Conservation (phyloP, 805 yeast species). For the Wickerhamomyces rabaulensis region DNA sequence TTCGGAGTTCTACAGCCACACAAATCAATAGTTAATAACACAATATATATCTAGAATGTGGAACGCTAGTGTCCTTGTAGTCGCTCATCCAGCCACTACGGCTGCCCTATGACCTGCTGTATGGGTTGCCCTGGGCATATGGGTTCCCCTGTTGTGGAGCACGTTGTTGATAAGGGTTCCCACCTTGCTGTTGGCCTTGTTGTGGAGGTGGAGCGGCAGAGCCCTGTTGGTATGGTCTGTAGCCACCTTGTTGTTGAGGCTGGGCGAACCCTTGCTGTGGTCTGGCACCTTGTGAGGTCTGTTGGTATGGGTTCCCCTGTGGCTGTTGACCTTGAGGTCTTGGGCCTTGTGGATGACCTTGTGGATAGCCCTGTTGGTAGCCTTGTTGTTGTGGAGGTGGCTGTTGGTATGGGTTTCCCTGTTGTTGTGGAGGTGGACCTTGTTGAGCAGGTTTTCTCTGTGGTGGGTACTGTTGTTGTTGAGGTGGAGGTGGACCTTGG, state of each 20-base stretch:
- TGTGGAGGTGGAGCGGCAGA: constrained; percentile 9
- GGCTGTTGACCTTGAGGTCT: neutral
- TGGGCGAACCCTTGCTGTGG: neutral
- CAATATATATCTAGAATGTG: too few relatives aligned
- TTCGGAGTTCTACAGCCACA: too few relatives aligned
- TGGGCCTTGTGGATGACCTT: constrained; percentile 1
- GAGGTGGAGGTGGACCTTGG: neutral
- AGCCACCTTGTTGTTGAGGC: neutral
- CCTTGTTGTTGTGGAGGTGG: constrained; percentile 9
- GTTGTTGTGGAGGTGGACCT: constrained; percentile 9
- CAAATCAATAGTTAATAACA: too few relatives aligned
- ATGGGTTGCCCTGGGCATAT: constrained; percentile 5
- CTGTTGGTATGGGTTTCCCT: constrained; percentile 1
- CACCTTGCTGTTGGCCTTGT: constrained; percentile 2
- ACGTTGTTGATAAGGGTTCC: neutral
- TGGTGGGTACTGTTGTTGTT: neutral
- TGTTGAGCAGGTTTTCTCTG: constrained; percentile 4
- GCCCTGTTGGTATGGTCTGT: neutral
- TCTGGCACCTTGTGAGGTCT: neutral
- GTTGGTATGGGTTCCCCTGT: neutral
- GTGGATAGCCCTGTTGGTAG: neutral
- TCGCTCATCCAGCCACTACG: neutral
- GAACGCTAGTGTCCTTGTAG: neutral
- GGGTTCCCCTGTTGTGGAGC: neutral
- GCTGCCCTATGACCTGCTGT: neutral